These are phyloP conservation scores for Termitomyces sp. DNA, from an alignment of 768 basidiomycete species.

Conservation along the genomic window DNA sequence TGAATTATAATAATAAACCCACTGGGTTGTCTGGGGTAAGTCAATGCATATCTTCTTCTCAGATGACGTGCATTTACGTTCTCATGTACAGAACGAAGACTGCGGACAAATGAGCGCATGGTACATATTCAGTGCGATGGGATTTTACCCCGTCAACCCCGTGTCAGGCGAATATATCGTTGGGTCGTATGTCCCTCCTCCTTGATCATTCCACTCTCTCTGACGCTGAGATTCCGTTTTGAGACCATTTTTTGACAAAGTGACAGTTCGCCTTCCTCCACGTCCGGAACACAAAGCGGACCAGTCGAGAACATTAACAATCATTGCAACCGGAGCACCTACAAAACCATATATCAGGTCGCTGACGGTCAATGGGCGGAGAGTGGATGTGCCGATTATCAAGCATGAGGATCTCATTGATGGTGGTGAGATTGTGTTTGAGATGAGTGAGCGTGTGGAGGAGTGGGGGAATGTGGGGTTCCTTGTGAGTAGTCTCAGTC, in stretches of 20 bases:
- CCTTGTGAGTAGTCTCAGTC: not conserved
- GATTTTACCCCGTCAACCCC: conserved; percentile 84
- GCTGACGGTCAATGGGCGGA: conserved; percentile 49
- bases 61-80: not conserved
- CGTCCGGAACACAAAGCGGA: conserved; percentile 8
- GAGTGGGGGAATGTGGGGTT: conserved; percentile 13
- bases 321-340: conserved; percentile 53
- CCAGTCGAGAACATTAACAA: conserved; percentile 33
- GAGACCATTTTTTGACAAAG: conserved; percentile 46
- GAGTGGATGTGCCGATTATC: conserved; percentile 43
- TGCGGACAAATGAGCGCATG: conserved; percentile 91
- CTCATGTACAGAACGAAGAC: conserved; percentile 64
- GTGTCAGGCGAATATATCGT: conserved; percentile 72
- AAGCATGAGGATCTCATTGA: conserved; percentile 41
- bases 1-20: conserved; percentile 63
- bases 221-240: not conserved
- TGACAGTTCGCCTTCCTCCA: conserved; percentile 52
- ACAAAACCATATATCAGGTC: conserved; percentile 57
- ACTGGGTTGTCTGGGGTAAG: conserved; percentile 69
- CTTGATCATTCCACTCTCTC: not conserved
- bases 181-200: conserved; percentile 50
- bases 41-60: not conserved
- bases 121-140: conserved; percentile 79
- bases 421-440: conserved; percentile 17
- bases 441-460: conserved; percentile 18